These are phyloP conservation scores for Recurvomyces mirabilis DNA, from an alignment of 495 filamentous ascomycete species.

Conservation along the genomic window DNA sequence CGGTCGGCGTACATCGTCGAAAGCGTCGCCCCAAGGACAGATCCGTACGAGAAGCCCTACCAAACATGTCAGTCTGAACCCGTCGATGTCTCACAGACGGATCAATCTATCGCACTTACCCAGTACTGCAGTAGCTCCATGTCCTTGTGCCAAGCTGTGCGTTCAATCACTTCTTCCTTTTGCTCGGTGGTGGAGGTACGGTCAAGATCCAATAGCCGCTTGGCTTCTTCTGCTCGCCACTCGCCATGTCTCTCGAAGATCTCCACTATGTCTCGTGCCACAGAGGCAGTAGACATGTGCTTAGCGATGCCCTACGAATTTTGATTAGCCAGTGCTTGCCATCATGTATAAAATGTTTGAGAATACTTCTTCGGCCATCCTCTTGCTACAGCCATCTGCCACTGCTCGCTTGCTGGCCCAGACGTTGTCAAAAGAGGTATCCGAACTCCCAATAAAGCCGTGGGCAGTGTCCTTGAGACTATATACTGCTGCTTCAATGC, in stretches of 20 bases:
- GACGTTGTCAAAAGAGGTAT: constrained; percentile 27
- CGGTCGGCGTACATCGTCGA: constrained; percentile 40
- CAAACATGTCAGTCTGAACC: too few relatives aligned
- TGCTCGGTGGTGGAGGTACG: not conserved
- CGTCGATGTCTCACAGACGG: too few relatives aligned
- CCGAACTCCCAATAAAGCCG: constrained; percentile 30
- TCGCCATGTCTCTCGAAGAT: constrained; percentile 32
- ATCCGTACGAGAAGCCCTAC: constrained; percentile 24
- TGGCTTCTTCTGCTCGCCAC: constrained; percentile 29
- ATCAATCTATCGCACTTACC: too few relatives aligned
- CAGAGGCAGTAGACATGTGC: constrained; percentile 16
- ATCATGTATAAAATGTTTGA: constrained; percentile 23
- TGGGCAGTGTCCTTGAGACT: constrained; percentile 13
- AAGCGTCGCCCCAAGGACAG: constrained; percentile 20
- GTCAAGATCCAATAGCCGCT: not conserved
- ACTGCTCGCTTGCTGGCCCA: constrained; percentile 31
- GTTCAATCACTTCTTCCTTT: not conserved
- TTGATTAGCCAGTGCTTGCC: constrained; percentile 1
- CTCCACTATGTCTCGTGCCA: constrained; percentile 21
- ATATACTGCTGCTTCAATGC: constrained; percentile 21
- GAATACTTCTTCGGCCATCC: constrained; percentile 3
- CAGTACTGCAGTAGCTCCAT: constrained; percentile 21
- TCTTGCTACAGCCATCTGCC: constrained; percentile 13
- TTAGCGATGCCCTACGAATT: constrained; percentile 30
- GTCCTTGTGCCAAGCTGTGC: constrained; percentile 3